Base-by-base conservation (phyloP, 1,284 basidiomycete species). In the Meira nashicola region DNA sequence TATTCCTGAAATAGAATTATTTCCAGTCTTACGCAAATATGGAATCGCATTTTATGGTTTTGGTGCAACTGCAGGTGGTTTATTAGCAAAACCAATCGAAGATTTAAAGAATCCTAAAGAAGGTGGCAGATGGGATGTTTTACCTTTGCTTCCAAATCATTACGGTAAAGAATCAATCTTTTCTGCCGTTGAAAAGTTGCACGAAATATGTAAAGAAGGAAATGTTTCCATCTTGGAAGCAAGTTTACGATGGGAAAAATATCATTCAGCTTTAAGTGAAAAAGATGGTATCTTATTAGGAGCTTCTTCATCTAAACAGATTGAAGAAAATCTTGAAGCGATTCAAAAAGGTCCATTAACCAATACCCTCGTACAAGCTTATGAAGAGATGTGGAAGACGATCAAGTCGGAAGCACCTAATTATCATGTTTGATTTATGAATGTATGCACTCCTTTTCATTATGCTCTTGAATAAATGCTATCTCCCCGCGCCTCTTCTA, bases 11-110 rank as follows among this genome's bases (percentile, higher is more conserved):
- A 14, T 56, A 1, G 62, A 60, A 15, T 62, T 73, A 33, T 61
- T 73, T 37, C 67, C 69, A n/a, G 44, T 59, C n/a, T 58, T 73
- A 7, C 64, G 66, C 17, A 64, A 63, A 12, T 77, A 93, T 37
- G 87, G 89, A 71, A 80, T 88, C 19, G 63, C 82, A 28, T 63
- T 71, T 37, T 64, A 73, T 58, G 57, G 79, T 86, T 58, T 79
- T 79, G 61, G 62, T 81, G 53, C 73, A 73, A 37, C 73, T 75
- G 56, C 58, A 17, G 70, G 70, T 17, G 67, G 67, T 15, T 38
- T 65, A 65, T 39, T 66, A 39, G 55, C 52, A 5, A 57, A 57
- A 39, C 10, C 12, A 9, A 57, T 57, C 28, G 44, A 57, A 15
- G 49, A 57, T 15, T 12, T 57, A 4, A 4, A 15, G 17, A 55